Evolutionary conservation across 2,329 filamentous ascomycete genomes (phyloP).

Genomic region (Aspergillus versicolor): DNA sequence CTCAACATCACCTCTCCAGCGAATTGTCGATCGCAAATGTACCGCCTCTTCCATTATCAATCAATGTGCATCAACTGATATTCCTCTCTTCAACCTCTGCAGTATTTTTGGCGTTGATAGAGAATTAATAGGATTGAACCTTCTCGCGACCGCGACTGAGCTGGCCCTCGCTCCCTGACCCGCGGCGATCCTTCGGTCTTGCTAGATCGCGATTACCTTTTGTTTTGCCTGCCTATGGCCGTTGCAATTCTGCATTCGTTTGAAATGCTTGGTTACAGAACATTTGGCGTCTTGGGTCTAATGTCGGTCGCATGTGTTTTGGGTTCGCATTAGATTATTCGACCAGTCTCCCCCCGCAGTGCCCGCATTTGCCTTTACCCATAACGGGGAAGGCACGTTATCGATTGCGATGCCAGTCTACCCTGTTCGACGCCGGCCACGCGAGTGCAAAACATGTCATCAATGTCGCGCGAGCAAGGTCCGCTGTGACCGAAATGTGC

Average conservation of each 20-base stretch:
- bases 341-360: not conserved
- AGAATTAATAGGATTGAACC: not conserved
- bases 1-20: not conserved
- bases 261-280: not conserved
- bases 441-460: constrained; percentile 49
- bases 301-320: constrained; percentile 3
- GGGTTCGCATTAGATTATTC: not conserved
- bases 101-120: not conserved
- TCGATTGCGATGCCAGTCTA: constrained; percentile 30
- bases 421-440: constrained; percentile 36
- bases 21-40: not conserved
- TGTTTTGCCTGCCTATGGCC: not conserved
- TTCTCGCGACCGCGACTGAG: not conserved
- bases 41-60: not conserved
- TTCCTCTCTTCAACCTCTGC: not conserved
- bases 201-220: not conserved
- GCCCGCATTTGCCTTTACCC: not conserved
- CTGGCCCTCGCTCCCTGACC: not conserved
- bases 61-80: not conserved
- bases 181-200: not conserved
- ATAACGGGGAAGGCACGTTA: not conserved
- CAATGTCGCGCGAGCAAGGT: constrained; percentile 53
- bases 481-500: constrained; percentile 44
- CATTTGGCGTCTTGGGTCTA: not conserved
- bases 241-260: not conserved